A percentile compares a stretch with the other conserved stretches of the same genome.
Evolutionary conservation across 176 grass and related monocot species (phyloP).

Genomic region (Lolium rigidum): DNA sequence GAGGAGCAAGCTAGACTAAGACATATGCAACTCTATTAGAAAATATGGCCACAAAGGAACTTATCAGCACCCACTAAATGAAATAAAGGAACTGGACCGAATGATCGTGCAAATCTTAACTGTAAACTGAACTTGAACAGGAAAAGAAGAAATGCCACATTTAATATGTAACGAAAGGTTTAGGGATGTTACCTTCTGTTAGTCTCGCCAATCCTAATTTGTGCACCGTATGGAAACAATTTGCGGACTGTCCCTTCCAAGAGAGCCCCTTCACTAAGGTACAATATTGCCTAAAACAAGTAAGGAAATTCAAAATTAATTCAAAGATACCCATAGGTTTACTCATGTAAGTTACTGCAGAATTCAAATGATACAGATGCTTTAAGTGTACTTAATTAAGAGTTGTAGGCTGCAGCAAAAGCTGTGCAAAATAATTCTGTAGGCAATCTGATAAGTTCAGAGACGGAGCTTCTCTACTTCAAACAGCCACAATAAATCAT

Average conservation of each 20-base stretch:
- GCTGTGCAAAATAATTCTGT: neutral
- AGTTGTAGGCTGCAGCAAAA: no score
- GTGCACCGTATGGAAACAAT: slow-evolving; percentile 83
- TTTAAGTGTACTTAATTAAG: neutral
- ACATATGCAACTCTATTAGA: neutral
- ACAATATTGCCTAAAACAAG: slow-evolving; percentile 62
- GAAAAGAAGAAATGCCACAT: slow-evolving; percentile 36
- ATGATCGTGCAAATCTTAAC: neutral
- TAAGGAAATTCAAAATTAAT: neutral
- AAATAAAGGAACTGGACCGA: neutral
- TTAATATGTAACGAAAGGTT: neutral
- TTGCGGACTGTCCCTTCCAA: slow-evolving; percentile 79
- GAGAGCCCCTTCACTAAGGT: slow-evolving; percentile 80
- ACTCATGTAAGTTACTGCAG: slow-evolving; percentile 1
- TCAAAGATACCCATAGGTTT: neutral
- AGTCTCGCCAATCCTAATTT: slow-evolving; percentile 76
- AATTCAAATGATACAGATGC: neutral
- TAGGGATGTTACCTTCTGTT: slow-evolving; percentile 70
- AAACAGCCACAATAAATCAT: neutral
- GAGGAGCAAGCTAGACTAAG: neutral
- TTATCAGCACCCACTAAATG: slow-evolving; percentile 24
- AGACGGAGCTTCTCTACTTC: neutral
- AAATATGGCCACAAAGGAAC: neutral
- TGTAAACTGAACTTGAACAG: neutral
- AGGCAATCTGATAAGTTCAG: slow-evolving; percentile 6